These are phyloP conservation scores for Xylaria multiplex DNA, from an alignment of 2,329 filamentous ascomycete genomes.

Conservation along the genomic window DNA sequence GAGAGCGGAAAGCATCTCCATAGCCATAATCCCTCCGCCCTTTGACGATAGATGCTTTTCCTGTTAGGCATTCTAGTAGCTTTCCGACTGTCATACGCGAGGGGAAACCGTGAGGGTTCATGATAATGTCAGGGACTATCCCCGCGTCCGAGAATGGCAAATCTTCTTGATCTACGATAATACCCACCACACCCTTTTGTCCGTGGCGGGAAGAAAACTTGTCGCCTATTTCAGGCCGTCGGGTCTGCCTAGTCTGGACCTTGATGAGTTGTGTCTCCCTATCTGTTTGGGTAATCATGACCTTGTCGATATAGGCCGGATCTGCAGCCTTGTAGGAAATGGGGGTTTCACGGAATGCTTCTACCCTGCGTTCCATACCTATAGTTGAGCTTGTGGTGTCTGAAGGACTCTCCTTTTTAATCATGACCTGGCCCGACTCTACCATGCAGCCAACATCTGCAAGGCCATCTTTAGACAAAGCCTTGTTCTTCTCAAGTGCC, in stretches of 20 bases:
- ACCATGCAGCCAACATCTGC: conserved; percentile 87
- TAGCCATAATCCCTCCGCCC: conserved; percentile 89
- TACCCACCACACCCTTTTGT: conserved; percentile 96
- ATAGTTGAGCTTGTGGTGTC: conserved; percentile 77
- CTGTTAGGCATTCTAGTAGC: conserved; percentile 92
- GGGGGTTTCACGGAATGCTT: conserved; percentile 73
- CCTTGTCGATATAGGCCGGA: conserved; percentile 92
- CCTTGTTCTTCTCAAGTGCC: conserved; percentile 70
- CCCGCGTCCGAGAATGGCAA: conserved; percentile 94
- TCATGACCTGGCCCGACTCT: conserved; percentile 81
- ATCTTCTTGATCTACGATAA: conserved; percentile 96
- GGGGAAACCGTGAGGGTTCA: conserved; percentile 99
- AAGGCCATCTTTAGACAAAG: conserved; percentile 86
- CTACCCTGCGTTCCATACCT: conserved; percentile 71
- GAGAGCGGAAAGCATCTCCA: conserved; percentile 81
- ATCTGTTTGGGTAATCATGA: conserved; percentile 91
- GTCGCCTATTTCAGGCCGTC: conserved; percentile 93
- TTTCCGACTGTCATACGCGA: conserved; percentile 99
- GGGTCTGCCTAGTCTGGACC: conserved; percentile 94
- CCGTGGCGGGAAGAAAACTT: conserved; percentile 99
- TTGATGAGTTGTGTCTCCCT: conserved; percentile 89
- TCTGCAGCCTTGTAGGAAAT: conserved; percentile 86
- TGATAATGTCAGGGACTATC: conserved; percentile 97
- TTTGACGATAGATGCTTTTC: conserved; percentile 89
- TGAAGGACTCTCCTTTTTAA: conserved; percentile 87